A percentile compares a stretch with the other conserved stretches of the same genome.
phyloP scores from a whole-genome alignment of 1,284 basidiomycete species.

The Apiotrichum akiyoshidainum region DNA sequence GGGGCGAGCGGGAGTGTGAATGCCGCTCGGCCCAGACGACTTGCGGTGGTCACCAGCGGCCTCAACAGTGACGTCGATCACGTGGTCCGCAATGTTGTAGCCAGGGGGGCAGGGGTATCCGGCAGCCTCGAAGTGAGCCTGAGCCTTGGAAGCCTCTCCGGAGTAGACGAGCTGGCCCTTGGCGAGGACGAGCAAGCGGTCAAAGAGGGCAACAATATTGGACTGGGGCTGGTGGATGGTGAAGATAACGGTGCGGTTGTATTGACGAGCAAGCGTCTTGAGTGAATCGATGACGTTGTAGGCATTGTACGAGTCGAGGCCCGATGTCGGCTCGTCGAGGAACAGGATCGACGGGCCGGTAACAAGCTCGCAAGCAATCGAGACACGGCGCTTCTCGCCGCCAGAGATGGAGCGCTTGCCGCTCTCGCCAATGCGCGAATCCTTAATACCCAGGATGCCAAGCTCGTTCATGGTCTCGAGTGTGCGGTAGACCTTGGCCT shows the following conservation, averaged over 20 bases:
- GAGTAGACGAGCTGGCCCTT: constrained; percentile 80
- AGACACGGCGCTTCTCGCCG: constrained; percentile 91
- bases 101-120: constrained; percentile 86
- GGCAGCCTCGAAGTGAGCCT: constrained; percentile 73
- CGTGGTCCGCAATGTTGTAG: constrained; percentile 93
- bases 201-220: constrained; percentile 93
- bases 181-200: constrained; percentile 82
- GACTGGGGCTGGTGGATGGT: constrained; percentile 98
- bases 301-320: constrained; percentile 91
- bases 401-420: constrained; percentile 82
- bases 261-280: constrained; percentile 76
- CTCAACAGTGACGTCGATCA: constrained; percentile 87
- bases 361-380: constrained; percentile 97
- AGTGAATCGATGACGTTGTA: constrained; percentile 89
- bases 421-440: constrained; percentile 80
- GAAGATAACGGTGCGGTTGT: constrained; percentile 85
- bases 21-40: constrained; percentile 33
- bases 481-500: constrained; percentile 89
- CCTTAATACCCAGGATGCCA: constrained; percentile 86
- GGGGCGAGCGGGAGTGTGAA: constrained; percentile 3
- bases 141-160: constrained; percentile 69
- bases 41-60: constrained; percentile 52
- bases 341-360: constrained; percentile 93
- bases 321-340: constrained; percentile 93
- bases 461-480: constrained; percentile 95